A percentile compares a stretch with the other conserved stretches of the same genome.
Evolutionary conservation across 495 filamentous ascomycete genomes (phyloP).

Genomic region (Podospora pseudocomata): DNA sequence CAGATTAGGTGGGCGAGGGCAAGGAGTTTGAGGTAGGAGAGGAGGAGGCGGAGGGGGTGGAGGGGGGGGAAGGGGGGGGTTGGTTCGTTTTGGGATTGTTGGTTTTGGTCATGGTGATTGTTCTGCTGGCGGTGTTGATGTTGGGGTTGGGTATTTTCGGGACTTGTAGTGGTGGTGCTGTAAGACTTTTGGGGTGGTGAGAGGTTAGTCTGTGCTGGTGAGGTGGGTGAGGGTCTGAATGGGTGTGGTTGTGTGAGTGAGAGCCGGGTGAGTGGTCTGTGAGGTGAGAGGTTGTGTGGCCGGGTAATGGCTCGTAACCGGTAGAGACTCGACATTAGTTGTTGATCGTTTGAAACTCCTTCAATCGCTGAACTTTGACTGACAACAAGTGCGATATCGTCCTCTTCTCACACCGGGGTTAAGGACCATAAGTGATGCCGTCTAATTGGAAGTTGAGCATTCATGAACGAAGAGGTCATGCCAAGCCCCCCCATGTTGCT

Average conservation of each 20-base stretch:
- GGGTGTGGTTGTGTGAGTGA: constrained; percentile 8
- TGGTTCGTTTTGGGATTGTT: not conserved
- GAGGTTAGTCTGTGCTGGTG: not conserved
- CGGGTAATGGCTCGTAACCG: not conserved
- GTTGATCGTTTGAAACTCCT: not conserved
- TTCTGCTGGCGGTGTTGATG: not conserved
- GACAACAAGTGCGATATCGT: too few species aligned
- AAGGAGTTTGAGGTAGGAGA: constrained; percentile 41
- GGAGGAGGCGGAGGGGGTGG: constrained; percentile 37
- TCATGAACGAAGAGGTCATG: not conserved
- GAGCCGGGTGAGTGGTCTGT: not conserved
- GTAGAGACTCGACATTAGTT: not conserved
- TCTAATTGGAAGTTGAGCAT: not conserved
- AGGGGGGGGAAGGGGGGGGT: constrained; percentile 23
- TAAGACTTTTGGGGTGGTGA: not conserved
- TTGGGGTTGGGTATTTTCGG: not conserved
- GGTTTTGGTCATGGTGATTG: not conserved
- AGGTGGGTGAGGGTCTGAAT: not conserved
- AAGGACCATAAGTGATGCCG: not conserved
- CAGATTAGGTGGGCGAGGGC: constrained; percentile 57
- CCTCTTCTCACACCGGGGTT: not conserved
- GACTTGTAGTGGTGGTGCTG: not conserved
- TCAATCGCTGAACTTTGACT: not conserved
- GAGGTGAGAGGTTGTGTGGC: not conserved
- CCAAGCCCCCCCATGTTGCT: constrained; percentile 5